Evolutionary conservation across 495 filamentous ascomycete species (phyloP).

Genomic region (Aspergillus sclerotioniger): DNA sequence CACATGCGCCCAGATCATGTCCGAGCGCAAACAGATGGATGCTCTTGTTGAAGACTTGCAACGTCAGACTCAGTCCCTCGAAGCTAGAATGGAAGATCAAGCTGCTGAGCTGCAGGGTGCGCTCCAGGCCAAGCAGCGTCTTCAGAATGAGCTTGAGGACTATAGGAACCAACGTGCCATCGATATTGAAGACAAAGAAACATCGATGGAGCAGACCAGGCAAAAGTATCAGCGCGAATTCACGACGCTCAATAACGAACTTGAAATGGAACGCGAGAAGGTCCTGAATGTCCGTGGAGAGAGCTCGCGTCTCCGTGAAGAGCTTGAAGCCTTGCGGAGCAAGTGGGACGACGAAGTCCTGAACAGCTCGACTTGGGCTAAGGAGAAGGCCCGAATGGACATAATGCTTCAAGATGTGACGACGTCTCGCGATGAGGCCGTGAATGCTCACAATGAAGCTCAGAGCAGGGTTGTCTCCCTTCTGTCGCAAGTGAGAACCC

Average conservation of each 20-base stretch:
- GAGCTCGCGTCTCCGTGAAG: slow-evolving; percentile 78
- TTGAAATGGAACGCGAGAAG: slow-evolving; percentile 91
- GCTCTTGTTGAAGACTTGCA: slow-evolving; percentile 85
- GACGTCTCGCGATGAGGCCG: slow-evolving; percentile 87
- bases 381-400: slow-evolving; percentile 92
- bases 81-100: slow-evolving; percentile 90
- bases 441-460: slow-evolving; percentile 89
- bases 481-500: slow-evolving; percentile 83
- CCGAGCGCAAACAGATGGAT: slow-evolving; percentile 90
- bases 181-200: slow-evolving; percentile 95
- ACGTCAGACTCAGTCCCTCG: slow-evolving; percentile 80
- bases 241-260: slow-evolving; percentile 80
- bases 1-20: slow-evolving; percentile 82
- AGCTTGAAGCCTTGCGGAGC: slow-evolving; percentile 88
- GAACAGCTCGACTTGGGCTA: slow-evolving; percentile 96
- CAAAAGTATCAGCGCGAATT: slow-evolving; percentile 97
- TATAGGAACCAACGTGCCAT: slow-evolving; percentile 93
- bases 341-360: slow-evolving; percentile 99
- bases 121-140: slow-evolving; percentile 85
- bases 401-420: slow-evolving; percentile 86
- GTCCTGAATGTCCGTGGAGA: slow-evolving; percentile 65
- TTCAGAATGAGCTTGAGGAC: slow-evolving; percentile 97
- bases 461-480: slow-evolving; percentile 87
- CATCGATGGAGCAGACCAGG: slow-evolving; percentile 92
- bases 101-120: slow-evolving; percentile 84